phyloP scores from a whole-genome alignment of 2,329 filamentous ascomycete genomes.

The Fusarium tjaetaba region DNA sequence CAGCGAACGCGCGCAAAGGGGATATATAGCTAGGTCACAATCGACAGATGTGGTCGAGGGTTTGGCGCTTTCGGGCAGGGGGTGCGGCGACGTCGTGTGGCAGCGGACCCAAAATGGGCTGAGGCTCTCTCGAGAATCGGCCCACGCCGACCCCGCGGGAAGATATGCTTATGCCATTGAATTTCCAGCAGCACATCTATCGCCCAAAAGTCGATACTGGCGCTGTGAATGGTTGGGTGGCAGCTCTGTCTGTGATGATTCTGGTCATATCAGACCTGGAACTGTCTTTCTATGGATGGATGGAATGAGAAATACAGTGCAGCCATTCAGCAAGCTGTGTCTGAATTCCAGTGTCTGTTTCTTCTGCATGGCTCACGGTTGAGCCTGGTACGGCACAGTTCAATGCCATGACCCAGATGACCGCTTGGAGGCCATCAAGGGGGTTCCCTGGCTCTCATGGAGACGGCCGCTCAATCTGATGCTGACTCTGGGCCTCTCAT shows the following conservation, averaged over 20 bases:
- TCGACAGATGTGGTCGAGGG: conserved; percentile 45
- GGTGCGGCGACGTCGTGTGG: conserved; percentile 50
- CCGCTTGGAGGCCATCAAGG: conserved; percentile 10
- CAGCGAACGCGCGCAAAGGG: conserved; percentile 39
- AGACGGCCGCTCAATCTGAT: conserved; percentile 22
- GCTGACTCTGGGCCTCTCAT: conserved; percentile 22
- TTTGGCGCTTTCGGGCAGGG: conserved; percentile 38
- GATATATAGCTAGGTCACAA: conserved; percentile 46
- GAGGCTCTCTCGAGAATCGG: conserved; percentile 49
- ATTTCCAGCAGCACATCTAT: conserved; percentile 17
- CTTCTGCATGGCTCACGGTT: conserved; percentile 12
- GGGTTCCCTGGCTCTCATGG: conserved; percentile 20
- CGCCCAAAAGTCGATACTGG: neutral
- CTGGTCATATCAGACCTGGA: conserved; percentile 28
- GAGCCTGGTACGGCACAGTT: conserved; percentile 1
- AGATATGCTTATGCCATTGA: conserved; percentile 45
- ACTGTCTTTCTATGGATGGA: conserved; percentile 23
- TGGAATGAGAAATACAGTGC: conserved; percentile 13
- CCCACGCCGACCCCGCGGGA: conserved; percentile 48
- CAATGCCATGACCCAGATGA: conserved; percentile 13
- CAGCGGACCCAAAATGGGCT: conserved; percentile 50
- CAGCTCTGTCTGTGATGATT: conserved; percentile 20
- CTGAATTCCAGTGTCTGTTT: neutral
- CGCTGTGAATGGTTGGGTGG: neutral
- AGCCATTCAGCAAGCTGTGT: neutral